These are phyloP conservation scores for Allium sativum DNA, from an alignment of 106 monocot species.

Conservation along the genomic window DNA sequence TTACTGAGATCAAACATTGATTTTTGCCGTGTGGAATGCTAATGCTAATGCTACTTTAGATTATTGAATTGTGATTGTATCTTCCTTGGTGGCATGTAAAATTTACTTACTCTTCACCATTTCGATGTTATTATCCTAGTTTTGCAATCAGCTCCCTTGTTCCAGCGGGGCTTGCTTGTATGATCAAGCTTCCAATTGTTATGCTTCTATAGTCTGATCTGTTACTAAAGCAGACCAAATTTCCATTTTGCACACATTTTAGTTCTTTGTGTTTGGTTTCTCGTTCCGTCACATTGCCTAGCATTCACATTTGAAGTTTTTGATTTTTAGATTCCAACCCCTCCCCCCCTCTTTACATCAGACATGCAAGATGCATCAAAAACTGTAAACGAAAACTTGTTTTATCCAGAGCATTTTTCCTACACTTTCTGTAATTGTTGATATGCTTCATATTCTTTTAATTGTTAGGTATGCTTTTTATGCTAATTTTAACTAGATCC, in stretches of 20 bases:
- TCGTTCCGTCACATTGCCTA: not conserved
- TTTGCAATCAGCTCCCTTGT: no score
- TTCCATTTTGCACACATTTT: not conserved
- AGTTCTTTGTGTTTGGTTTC: not conserved
- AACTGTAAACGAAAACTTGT: not conserved
- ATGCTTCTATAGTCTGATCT: not conserved
- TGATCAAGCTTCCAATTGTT: not conserved
- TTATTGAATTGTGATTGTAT: no score
- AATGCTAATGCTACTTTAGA: no score
- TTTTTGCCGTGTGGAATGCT: no score
- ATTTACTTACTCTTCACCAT: not conserved
- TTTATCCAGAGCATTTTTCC: not conserved
- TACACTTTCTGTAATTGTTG: not conserved
- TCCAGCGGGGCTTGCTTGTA: not conserved
- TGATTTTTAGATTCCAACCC: not conserved
- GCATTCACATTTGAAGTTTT: not conserved
- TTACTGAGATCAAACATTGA: no score
- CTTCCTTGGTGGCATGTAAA: not conserved
- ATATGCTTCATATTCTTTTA: not conserved
- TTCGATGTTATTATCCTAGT: not conserved
- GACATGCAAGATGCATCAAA: no score
- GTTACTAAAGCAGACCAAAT: not conserved
- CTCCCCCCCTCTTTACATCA: not conserved
- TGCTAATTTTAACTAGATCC: not conserved
- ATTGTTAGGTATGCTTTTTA: not conserved